Percentiles rank a stretch among this genome's conserved stretches.
These are phyloP conservation scores for Diutina catenulata DNA, from an alignment of 1,139 yeast species.

Conservation along the genomic window DNA sequence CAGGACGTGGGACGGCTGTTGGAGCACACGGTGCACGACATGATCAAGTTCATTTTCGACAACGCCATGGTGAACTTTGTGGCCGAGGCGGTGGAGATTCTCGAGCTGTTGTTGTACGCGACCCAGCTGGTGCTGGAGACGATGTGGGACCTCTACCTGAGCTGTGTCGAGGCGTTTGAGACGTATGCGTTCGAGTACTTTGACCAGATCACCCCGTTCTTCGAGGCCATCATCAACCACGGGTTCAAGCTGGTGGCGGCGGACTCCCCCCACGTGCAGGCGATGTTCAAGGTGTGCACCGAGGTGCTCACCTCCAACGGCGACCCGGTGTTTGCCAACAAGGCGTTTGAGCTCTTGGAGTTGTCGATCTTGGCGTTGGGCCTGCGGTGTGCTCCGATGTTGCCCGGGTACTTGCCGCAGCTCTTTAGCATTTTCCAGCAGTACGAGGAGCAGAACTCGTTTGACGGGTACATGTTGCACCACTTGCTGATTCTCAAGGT, in stretches of 20 bases:
- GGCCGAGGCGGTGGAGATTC: constrained; percentile 36
- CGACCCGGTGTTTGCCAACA: constrained; percentile 32
- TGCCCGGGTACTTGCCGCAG: constrained; percentile 26
- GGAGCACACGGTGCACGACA: constrained; percentile 27
- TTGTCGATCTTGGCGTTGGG: constrained; percentile 28
- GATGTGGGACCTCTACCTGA: constrained; percentile 34
- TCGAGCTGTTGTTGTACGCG: constrained; percentile 35
- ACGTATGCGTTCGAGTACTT: constrained; percentile 43
- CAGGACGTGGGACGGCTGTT: constrained; percentile 31
- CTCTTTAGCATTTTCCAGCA: constrained; percentile 22
- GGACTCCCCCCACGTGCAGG: constrained; percentile 28
- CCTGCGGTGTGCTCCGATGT: constrained; percentile 19
- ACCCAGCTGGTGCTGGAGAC: constrained; percentile 31
- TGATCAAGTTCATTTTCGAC: constrained; percentile 34
- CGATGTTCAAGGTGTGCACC: constrained; percentile 27
- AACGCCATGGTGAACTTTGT: constrained; percentile 37
- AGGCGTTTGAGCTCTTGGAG: constrained; percentile 31
- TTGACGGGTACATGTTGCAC: constrained; percentile 38
- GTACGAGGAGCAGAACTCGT: constrained; percentile 28
- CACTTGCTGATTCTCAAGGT: constrained; percentile 33
- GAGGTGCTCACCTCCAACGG: constrained; percentile 22
- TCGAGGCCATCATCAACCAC: constrained; percentile 34
- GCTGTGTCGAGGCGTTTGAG: constrained; percentile 35
- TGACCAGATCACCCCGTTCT: constrained; percentile 37
- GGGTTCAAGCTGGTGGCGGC: constrained; percentile 31